Conservation (phyloP, 2,329 filamentous ascomycete genomes). For the Niveomyces coronatus region DNA sequence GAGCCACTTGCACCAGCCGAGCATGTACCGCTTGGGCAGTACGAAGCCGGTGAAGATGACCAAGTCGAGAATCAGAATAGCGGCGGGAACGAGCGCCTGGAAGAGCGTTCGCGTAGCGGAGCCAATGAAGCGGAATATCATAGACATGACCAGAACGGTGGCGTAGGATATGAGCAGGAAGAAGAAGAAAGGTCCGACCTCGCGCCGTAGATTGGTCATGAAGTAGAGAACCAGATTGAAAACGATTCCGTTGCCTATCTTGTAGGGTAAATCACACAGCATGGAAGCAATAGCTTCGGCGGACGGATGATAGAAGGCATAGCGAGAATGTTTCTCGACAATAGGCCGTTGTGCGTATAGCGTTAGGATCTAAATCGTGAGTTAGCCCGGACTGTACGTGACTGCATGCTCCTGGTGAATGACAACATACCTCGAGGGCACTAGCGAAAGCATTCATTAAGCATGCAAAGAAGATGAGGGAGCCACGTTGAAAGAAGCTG, state of each 20-base stretch:
- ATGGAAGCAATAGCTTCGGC: slow-evolving; percentile 83
- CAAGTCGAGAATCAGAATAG: slow-evolving; percentile 52
- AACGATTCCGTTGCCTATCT: slow-evolving; percentile 62
- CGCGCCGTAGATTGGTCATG: slow-evolving; percentile 69
- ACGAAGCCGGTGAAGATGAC: slow-evolving; percentile 64
- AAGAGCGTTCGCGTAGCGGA: slow-evolving; percentile 61
- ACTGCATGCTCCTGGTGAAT: too few species aligned
- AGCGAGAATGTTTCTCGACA: slow-evolving; percentile 80
- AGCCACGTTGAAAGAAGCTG: slow-evolving; percentile 71
- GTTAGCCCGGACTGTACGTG: too few species aligned
- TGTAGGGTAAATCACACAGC: slow-evolving; percentile 78
- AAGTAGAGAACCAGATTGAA: slow-evolving; percentile 84
- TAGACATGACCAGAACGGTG: slow-evolving; percentile 69
- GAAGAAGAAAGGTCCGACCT: slow-evolving; percentile 72
- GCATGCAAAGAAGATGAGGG: slow-evolving; percentile 78
- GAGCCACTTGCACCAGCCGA: slow-evolving; percentile 74
- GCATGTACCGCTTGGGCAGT: slow-evolving; percentile 58
- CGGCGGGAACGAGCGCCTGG: slow-evolving; percentile 51
- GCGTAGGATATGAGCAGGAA: slow-evolving; percentile 69
- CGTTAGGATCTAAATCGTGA: slow-evolving; percentile 70
- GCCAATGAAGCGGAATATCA: slow-evolving; percentile 77
- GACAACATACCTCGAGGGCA: slow-evolving; percentile 59
- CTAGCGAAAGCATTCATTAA: slow-evolving; percentile 77
- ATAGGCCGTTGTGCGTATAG: slow-evolving; percentile 84
- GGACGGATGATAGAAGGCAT: slow-evolving; percentile 82